Percentiles rank a stretch among this genome's conserved stretches.
Conservation (phyloP, 2,329 filamentous ascomycete genomes). For the Sporothrix luriei region DNA sequence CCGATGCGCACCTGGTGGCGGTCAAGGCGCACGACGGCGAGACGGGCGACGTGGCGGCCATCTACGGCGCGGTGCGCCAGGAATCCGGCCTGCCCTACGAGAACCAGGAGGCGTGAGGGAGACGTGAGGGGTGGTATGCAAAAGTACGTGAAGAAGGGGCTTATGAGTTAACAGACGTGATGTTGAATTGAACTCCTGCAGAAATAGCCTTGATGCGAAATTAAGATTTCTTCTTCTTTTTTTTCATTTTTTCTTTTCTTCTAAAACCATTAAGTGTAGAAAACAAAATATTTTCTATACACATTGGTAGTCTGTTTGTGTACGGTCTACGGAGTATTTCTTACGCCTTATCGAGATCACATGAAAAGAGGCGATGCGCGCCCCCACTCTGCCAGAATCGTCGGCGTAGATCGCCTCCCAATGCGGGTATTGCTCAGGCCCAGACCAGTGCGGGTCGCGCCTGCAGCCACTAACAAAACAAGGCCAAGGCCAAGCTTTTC, state of each 20-base stretch:
- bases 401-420: background rate
- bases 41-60: conserved; percentile 75
- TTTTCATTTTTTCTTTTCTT: too few species aligned
- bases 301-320: background rate
- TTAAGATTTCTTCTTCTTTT: background rate
- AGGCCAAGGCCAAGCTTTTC: conserved; percentile 2
- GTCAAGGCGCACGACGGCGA: conserved; percentile 69
- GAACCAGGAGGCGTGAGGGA: conserved; percentile 57
- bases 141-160: too few species aligned
- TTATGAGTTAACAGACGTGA: too few species aligned
- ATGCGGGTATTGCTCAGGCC: conserved; percentile 1
- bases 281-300: background rate
- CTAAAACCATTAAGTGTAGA: background rate
- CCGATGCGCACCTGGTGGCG: conserved; percentile 66
- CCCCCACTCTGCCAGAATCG: background rate
- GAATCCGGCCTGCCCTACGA: conserved; percentile 75
- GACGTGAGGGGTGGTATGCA: background rate
- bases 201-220: background rate
- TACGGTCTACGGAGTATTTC: background rate
- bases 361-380: background rate
- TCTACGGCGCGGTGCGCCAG: conserved; percentile 78
- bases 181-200: too few species aligned
- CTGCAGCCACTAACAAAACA: conserved; percentile 1
- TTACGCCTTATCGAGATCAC: background rate
- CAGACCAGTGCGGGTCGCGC: conserved; percentile 1